Conservation (phyloP, 2,329 filamentous ascomycete genomes). For the Pyrenophora tritici-repentis region DNA sequence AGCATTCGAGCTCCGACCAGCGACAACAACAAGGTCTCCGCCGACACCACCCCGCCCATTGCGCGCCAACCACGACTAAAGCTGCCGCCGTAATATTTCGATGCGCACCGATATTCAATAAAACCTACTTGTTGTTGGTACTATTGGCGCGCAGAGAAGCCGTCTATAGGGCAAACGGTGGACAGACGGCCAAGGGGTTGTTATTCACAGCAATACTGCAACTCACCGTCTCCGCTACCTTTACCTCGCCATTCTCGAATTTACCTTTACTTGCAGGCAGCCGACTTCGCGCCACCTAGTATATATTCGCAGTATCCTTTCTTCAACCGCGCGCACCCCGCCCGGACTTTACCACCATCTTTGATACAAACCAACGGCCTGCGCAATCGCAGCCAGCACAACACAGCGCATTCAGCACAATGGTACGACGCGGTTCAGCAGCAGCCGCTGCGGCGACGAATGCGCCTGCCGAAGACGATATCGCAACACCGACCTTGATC, state of each 20-base stretch:
- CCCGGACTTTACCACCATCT: conserved; percentile 1
- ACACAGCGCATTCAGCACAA: conserved; percentile 20
- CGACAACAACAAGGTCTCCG: conserved; percentile 21
- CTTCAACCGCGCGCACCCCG: conserved; percentile 1
- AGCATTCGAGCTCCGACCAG: conserved; percentile 20
- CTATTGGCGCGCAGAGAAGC: conserved; percentile 15
- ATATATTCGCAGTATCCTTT: background rate
- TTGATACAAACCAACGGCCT: conserved; percentile 1
- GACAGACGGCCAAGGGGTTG: conserved; percentile 18
- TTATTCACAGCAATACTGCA: conserved; percentile 16
- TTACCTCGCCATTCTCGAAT: conserved; percentile 14
- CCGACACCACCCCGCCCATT: conserved; percentile 19
- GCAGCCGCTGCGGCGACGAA: conserved; percentile 19
- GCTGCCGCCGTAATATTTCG: background rate
- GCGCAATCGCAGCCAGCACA: conserved; percentile 4
- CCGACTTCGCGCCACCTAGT: conserved; percentile 1
- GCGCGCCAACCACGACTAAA: conserved; percentile 18
- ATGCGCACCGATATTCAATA: conserved; percentile 18
- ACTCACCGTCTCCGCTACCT: conserved; percentile 24
- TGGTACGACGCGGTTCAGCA: conserved; percentile 25
- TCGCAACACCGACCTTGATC: conserved; percentile 53
- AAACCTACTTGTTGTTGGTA: conserved; percentile 10
- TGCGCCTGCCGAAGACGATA: conserved; percentile 31
- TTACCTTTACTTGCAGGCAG: conserved; percentile 10
- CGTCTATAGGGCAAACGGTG: conserved; percentile 17